These are phyloP conservation scores for Lyophyllum atratum DNA, from an alignment of 768 basidiomycete genomes.

Conservation along the genomic window DNA sequence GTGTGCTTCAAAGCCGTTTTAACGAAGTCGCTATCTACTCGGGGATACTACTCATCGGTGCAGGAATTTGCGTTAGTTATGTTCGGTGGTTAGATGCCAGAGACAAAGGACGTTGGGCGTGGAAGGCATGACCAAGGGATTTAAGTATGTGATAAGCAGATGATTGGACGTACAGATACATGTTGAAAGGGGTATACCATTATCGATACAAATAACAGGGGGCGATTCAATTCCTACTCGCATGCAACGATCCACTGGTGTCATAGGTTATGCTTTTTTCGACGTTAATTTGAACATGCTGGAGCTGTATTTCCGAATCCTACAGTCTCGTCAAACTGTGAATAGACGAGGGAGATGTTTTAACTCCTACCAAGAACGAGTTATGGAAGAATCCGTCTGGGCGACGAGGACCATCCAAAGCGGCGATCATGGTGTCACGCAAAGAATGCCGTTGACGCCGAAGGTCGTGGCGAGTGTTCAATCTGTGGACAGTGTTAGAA, in stretches of 20 bases:
- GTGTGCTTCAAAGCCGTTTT: conserved; percentile 29
- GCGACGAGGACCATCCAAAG: background rate
- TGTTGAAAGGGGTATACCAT: background rate
- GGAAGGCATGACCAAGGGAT: conserved; percentile 34
- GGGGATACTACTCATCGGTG: conserved; percentile 34
- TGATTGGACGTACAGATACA: background rate
- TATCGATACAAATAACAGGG: background rate
- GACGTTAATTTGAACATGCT: conserved; percentile 20
- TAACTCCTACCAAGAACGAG: conserved; percentile 1
- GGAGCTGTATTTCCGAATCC: conserved; percentile 8
- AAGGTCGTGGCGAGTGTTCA: conserved; percentile 24
- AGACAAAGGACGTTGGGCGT: conserved; percentile 38
- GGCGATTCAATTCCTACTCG: background rate
- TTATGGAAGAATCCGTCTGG: background rate
- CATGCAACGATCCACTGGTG: background rate
- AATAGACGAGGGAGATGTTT: background rate
- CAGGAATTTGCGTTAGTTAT: conserved; percentile 39
- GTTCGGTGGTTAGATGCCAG: conserved; percentile 44
- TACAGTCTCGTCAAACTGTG: background rate
- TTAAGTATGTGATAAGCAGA: background rate
- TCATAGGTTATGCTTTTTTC: conserved; percentile 23
- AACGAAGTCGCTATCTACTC: conserved; percentile 40
- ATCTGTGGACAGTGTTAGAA: conserved; percentile 4
- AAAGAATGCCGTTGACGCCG: conserved; percentile 11
- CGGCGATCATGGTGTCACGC: background rate